Base-by-base conservation (phyloP, 1,284 basidiomycete species). In the Sanghuangporus weigelae region DNA sequence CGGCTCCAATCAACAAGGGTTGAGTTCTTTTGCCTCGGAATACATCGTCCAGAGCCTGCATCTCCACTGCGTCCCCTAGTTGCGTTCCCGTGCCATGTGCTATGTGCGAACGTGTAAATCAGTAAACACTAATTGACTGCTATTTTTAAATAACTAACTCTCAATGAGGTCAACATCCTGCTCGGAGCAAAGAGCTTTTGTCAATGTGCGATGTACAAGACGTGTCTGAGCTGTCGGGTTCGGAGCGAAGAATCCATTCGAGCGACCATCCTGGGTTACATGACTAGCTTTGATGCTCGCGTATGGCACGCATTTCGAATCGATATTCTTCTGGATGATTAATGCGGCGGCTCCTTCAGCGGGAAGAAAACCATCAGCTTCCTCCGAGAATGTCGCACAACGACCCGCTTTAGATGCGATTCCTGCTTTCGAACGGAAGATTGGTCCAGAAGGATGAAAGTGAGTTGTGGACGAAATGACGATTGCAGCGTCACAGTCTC, bases 401-500 rank as follows among this genome's bases (percentile, higher is more conserved):
- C 42, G 35, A 7, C 68, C 68, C 11, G 63, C 55, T 6, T 49
- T 60, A 3, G 68, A 69, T 0, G 53, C 67, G 16, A 69, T 68
- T 7, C 68, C 67, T 0, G 63, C 60, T 19, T 62, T 31, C 26
- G 48, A 46, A 39, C 68, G 65, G 65, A 69, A 69, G 10, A 68
- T 50, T 0, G 60, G 57, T 23, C 57, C 62, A n/a, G 67, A 58
- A 16, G 67, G 58, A 36, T 58, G 35, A 57, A 69, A 63, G 42
- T 67, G 66, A 19, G 66, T 69, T 12, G 65, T 65, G n/a, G 63
- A 26, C n/a, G 67, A 58, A 8, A 69, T 59, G 38, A 69, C 66
- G 10, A 69, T 60, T 10, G 68, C 68, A 12, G 65, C 68, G 7
- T 65, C 63, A 53, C 68, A 69, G 54, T 69, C 68, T 19, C 67